Evolutionary conservation across 805 yeast species (phyloP), one percentile per base, ranked within the genome.

Genomic region (Cyberlindnera bimundalis): DNA sequence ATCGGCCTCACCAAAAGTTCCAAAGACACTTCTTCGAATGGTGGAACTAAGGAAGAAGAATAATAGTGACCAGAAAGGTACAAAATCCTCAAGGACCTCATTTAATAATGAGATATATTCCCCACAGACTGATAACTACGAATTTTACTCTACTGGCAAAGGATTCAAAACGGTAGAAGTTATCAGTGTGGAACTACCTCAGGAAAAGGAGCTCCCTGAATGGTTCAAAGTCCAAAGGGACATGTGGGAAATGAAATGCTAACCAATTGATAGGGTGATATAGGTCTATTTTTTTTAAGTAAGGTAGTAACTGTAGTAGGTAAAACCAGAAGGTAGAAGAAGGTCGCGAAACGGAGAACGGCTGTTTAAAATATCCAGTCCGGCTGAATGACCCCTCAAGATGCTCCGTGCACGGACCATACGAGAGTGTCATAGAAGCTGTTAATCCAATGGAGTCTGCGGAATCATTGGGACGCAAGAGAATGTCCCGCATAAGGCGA

Each of bases 221-320:
- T 88, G 96, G 96, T 85, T 86, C 52, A 66, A 66, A 16, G 60
- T 64, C 23, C 84, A 84, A 43, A 60, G 90, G 43, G 74, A 78
- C 45, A 55, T 66, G 39, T 85, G 91, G 95, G 89, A 83, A 21
- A 7, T 21, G 27, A 27, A 32, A 7, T 32, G 25, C 6, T 32
- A n/a, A n/a, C n/a, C n/a, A n/a, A n/a, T n/a, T n/a, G n/a, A n/a
- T n/a, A n/a, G n/a, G n/a, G n/a, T n/a, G n/a, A n/a, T n/a, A n/a
- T n/a, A n/a, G n/a, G n/a, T n/a, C n/a, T n/a, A n/a, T n/a, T n/a
- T n/a, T n/a, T n/a, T n/a, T n/a, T n/a, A n/a, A n/a, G n/a, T n/a
- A n/a, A n/a, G n/a, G n/a, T n/a, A n/a, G n/a, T n/a, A n/a, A n/a
- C n/a, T n/a, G n/a, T n/a, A n/a, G n/a, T n/a, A n/a, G n/a, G n/a